Base-by-base conservation (phyloP, 306 rosid species). In the Oxytropis ochrocephala region DNA sequence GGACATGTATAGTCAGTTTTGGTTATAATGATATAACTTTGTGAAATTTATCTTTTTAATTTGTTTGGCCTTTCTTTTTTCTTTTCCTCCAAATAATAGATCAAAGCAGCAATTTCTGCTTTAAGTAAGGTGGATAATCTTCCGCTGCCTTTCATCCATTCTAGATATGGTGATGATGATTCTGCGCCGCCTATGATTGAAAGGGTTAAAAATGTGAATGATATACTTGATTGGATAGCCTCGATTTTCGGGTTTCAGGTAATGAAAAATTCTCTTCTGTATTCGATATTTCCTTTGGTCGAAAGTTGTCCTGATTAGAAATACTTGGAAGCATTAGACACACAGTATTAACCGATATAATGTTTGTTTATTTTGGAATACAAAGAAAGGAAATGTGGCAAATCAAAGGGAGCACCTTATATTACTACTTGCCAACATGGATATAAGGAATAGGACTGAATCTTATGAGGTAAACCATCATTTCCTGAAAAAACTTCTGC, bases 341-440 rank as follows among this genome's bases (percentile, higher is more conserved):
- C 35, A 24, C 60, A 33, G 3, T 57, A 59, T 49, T 67, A 32
- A 33, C 81, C 75, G 13, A 85, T 61, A 59, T 72, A 9, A 51
- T 67, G 41, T 67, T 44, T 39, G 46, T 80, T 14, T 79, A 29
- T 72, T 72, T 81, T 70, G 69, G 82, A 74, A 60, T 71, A 71
- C 63, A 77, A 82, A 95, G 99, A 91, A 91, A 91, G 99, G 97
- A 82, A 95, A 95, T 73, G 91, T 85, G 73, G 97, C 92, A 70
- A 95, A 95, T 80, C 99, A 95, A 79, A 87, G 97, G 86, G 99
- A 95, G 77, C 99, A 95, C 81, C 79, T 95, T 53, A 83, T 95
- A 75, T 72, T 95, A 83, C 80, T 95, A 43, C 96, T 95, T 81
- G 97, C 99, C 77, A 95, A 95, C 80, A 79, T 95, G 35, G 78